Base-by-base conservation (phyloP, 768 basidiomycete genomes). In the Tulasnella sp. region DNA sequence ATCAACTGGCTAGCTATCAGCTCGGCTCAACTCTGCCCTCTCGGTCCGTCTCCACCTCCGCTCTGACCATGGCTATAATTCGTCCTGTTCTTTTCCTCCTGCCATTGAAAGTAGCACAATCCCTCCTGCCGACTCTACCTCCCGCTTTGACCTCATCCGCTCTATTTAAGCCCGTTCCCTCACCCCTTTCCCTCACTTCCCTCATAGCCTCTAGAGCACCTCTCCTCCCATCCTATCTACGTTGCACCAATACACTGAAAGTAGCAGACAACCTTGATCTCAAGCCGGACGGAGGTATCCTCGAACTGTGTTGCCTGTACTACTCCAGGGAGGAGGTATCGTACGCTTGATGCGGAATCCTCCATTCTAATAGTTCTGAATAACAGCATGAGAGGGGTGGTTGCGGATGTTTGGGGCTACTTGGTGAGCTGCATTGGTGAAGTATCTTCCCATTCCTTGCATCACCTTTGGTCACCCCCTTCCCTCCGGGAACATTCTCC, bases 361-460 rank as follows among this genome's bases (percentile, higher is more conserved):
- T 84, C 86, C 0, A 78, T 85, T 1, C 84, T 86, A 9, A 80
- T 81, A 1, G 87, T 87, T 0, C 80, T 87, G 31, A 87, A 87
- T 8, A 87, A 88, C 81, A 88, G 87, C 82, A 83, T 84, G 0
- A 81, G 86, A 1, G 86, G 86, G 8, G 80, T 87, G 10, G 82
- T 87, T 0, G 79, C 80, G 1, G 82, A 83, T 31, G 68, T 87
- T 1, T 85, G 85, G 19, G 34, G 77, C 0, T 80, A 80, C 2
- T 76, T 84, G 27, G 75, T 84, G 16, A 82, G 36, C 56, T n/a
- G 12, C 36, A 12, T 38, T 40, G 38, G 39, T 36, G 56, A 42
- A 18, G 21, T 48, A 27, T 39, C 44, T 56, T 19, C 31, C 80
- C 5, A 79, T 77, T 2, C 72, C 68, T 9, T 68, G 48, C 74